These are phyloP conservation scores for Mortierella sp. DNA, from an alignment of 371 early-diverging fungal genomes.

Conservation along the genomic window DNA sequence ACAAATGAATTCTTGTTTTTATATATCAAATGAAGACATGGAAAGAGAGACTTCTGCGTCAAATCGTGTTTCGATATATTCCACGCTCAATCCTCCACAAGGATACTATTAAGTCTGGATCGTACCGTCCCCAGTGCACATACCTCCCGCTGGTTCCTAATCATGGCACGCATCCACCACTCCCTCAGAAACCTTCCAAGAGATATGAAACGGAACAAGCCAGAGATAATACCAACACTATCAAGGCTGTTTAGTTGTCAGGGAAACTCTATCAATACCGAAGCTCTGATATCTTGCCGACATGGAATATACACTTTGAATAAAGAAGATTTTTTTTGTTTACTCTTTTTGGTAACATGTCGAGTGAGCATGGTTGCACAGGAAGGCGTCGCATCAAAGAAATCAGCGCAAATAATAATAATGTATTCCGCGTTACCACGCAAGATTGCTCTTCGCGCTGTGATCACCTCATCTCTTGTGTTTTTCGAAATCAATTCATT, in stretches of 20 bases:
- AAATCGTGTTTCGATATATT: constrained; percentile 11
- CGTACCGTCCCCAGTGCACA: constrained; percentile 20
- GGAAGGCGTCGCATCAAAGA: neutral
- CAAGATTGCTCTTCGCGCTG: too few species aligned
- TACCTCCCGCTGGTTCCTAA: constrained; percentile 15
- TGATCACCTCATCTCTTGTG: too few species aligned
- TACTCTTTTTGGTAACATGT: neutral
- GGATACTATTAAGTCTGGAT: constrained; percentile 1
- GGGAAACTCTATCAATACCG: neutral
- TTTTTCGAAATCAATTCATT: too few species aligned
- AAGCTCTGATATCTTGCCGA: too few species aligned
- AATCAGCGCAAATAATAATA: too few species aligned
- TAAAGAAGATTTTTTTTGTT: neutral
- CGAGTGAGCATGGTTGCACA: neutral
- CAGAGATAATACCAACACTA: neutral
- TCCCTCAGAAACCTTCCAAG: constrained; percentile 15
- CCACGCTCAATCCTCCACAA: constrained; percentile 16
- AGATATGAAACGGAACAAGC: constrained; percentile 12
- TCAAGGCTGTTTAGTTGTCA: neutral
- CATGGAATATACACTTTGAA: neutral
- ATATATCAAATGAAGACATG: constrained; percentile 8
- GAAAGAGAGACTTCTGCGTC: constrained; percentile 21
- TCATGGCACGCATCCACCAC: constrained; percentile 9
- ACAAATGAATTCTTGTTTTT: neutral
- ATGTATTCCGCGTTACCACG: too few species aligned